phyloP scores from a whole-genome alignment of 2,329 filamentous ascomycete genomes.

The Apiospora arundinis region DNA sequence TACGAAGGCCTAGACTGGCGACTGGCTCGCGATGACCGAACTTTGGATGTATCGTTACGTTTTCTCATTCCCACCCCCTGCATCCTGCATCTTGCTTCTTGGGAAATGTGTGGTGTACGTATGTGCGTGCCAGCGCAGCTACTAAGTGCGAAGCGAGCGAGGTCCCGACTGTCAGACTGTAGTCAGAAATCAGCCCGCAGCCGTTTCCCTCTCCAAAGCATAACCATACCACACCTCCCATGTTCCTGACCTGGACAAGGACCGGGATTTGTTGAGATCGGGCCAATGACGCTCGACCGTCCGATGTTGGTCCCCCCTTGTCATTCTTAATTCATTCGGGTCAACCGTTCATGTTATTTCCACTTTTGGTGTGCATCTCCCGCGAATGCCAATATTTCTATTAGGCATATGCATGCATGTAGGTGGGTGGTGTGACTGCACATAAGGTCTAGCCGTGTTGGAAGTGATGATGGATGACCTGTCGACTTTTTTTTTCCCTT shows the following conservation, averaged over 20 bases:
- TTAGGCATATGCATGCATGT: background rate
- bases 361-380: background rate
- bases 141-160: background rate
- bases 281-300: conserved; percentile 2
- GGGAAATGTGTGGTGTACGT: background rate
- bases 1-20: conserved; percentile 6
- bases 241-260: conserved; percentile 11
- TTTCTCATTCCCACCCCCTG: conserved; percentile 11
- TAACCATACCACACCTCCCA: background rate
- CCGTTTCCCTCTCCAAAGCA: no score
- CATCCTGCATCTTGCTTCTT: background rate
- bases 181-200: background rate
- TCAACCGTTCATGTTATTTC: background rate
- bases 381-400: conserved; percentile 2
- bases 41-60: conserved; percentile 9
- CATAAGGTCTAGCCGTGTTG: background rate
- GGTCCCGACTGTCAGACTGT: background rate
- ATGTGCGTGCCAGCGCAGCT: background rate
- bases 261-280: conserved; percentile 1
- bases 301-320: background rate
- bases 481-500: background rate
- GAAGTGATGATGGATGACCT: conserved; percentile 16
- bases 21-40: conserved; percentile 7
- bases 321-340: conserved; percentile 10
- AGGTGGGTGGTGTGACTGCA: background rate